Evolutionary conservation across 2,329 filamentous ascomycete species (phyloP), one percentile per base, ranked within the genome.

Genomic region (Talaromyces sp.): DNA sequence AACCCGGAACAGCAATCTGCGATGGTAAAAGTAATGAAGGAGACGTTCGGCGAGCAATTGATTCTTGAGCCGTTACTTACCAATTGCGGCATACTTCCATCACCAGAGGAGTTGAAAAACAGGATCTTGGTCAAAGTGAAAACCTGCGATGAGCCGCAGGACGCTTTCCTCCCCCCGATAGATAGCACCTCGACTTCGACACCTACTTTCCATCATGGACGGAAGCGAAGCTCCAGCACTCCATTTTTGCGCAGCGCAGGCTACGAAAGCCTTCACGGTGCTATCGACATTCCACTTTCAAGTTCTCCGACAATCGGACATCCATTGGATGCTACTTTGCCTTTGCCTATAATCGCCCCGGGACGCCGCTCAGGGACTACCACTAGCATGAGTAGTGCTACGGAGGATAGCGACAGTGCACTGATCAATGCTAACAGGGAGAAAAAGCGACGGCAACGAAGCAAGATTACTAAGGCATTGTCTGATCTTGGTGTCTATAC

Each of bases 61-160:
- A 83, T 98, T 13, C 86, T 88, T 0, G 87, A 92, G 70, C 90
- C 92, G 0, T 77, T 97, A 19, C 86, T 92, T 67, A 83, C 85
- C 1, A 87, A 88, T 54, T 83, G 85, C 2, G 83, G 87, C 68
- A 84, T 85, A 65, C 84, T 98, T 13, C 95, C 95, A 0, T 90
- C 92, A 1, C 95, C 95, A 0, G 91, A 95, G 56, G 88, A 97
- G 70, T 83, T 99, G 56, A 91, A 90, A 79, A 83, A 90, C 71
- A 89, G 89, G 48, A 92, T 98, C 64, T 82, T 99, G 64, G 89
- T 98, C 82, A 99, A 99, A 77, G 95, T 97, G 68, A 99, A 98
- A 78, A 90, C 91, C 69, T 88, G 91, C 8, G 84, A 87, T 70
- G 82, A 85, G 54, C 77, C 74, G 13, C 80, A 82, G 50, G 82